A percentile compares a stretch with the other conserved stretches of the same genome.
phyloP scores from a whole-genome alignment of 495 filamentous ascomycete species.

The Parathielavia hyrcaniae region DNA sequence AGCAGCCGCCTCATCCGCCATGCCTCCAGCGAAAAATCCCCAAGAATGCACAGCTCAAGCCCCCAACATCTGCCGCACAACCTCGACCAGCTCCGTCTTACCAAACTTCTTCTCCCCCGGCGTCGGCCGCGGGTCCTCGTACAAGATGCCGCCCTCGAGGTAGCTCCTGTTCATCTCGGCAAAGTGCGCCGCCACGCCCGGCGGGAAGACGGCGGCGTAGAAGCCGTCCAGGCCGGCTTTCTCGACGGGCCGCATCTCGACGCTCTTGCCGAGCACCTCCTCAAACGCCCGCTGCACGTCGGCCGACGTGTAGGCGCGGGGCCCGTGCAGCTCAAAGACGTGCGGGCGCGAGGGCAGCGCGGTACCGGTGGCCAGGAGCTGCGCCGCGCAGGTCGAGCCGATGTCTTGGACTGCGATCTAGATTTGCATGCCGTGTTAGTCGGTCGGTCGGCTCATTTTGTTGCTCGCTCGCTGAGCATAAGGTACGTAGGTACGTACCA shows the following conservation, averaged over 20 bases:
- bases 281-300: conserved; percentile 25
- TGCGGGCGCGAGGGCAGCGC: conserved; percentile 14
- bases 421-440: background rate
- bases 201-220: conserved; percentile 20
- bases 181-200: conserved; percentile 14
- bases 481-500: too few species aligned
- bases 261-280: conserved; percentile 14
- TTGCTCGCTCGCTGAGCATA: too few species aligned
- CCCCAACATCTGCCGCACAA: background rate
- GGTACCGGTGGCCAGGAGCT: conserved; percentile 12
- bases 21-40: too few species aligned
- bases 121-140: conserved; percentile 20
- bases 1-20: too few species aligned
- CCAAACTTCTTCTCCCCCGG: conserved; percentile 8
- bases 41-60: too few species aligned
- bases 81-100: conserved; percentile 17
- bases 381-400: conserved; percentile 14
- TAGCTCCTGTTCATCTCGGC: conserved; percentile 21
- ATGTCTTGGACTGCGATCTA: conserved; percentile 27
- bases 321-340: conserved; percentile 24
- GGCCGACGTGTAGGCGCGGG: conserved; percentile 10
- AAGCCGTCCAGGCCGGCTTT: conserved; percentile 22
- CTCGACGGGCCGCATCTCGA: conserved; percentile 19
- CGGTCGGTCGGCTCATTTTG: too few species aligned
- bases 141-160: conserved; percentile 22